These are phyloP conservation scores for Zymoseptoria passerinii DNA, from an alignment of 2,329 filamentous ascomycete species.

Conservation along the genomic window DNA sequence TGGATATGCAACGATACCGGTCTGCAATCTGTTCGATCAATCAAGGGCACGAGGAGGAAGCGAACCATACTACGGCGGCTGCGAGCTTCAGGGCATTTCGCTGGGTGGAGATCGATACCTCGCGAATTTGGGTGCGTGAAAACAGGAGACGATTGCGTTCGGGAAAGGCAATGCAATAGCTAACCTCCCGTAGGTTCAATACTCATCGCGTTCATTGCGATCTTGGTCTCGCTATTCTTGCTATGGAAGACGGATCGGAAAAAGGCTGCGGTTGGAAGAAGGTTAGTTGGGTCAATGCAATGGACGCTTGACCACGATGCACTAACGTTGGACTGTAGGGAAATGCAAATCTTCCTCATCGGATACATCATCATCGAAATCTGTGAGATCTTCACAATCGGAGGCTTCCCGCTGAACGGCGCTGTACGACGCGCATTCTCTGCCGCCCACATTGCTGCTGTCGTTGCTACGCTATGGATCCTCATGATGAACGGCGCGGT, in stretches of 20 bases:
- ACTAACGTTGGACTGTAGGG: constrained; percentile 45
- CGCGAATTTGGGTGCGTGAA: constrained; percentile 67
- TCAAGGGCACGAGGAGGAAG: constrained; percentile 50
- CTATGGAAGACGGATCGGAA: constrained; percentile 79
- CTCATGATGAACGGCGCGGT: constrained; percentile 46
- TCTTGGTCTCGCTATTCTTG: constrained; percentile 58
- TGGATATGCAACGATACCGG: constrained; percentile 28
- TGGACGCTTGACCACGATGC: neutral
- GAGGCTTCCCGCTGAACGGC: constrained; percentile 68
- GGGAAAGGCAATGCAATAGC: neutral
- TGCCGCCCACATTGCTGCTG: constrained; percentile 81
- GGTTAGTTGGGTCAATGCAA: constrained; percentile 46
- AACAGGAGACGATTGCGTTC: neutral
- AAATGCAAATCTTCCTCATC: constrained; percentile 90
- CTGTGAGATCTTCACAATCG: constrained; percentile 94
- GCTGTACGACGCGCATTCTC: constrained; percentile 73
- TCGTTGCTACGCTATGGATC: constrained; percentile 87
- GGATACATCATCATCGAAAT: constrained; percentile 82
- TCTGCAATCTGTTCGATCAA: constrained; percentile 56
- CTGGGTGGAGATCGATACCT: constrained; percentile 58
- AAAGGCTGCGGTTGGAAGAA: constrained; percentile 84
- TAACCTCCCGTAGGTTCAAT: constrained; percentile 64
- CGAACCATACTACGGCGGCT: constrained; percentile 48
- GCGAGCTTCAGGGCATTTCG: constrained; percentile 65
- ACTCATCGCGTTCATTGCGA: constrained; percentile 68